A percentile compares a stretch with the other conserved stretches of the same genome.
Conservation (phyloP, 1,139 yeast genomes). For the Geotrichum macrosporum region DNA sequence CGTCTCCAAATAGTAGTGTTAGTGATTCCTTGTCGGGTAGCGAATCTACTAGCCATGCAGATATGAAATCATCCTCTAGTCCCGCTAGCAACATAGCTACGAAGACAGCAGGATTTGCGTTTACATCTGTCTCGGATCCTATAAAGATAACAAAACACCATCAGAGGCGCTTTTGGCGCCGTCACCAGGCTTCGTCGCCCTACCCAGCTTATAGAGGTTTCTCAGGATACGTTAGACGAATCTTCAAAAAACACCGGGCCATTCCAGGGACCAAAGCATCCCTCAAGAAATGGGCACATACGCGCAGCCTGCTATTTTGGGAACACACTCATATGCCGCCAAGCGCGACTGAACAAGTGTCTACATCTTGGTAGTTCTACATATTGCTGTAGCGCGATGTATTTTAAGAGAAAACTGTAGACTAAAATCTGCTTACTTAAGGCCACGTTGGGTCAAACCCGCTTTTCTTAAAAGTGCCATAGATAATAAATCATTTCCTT, state of each 20-base stretch:
- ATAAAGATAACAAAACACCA: conserved; percentile 1
- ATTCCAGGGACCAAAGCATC: background rate
- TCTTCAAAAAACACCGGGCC: conserved; percentile 6
- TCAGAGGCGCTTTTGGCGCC: conserved; percentile 10
- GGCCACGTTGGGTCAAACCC: conserved; percentile 1
- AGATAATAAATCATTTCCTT: no score
- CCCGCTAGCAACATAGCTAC: background rate
- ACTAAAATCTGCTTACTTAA: conserved; percentile 5
- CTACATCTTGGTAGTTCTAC: conserved; percentile 4
- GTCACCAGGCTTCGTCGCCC: background rate
- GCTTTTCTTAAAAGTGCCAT: no score
- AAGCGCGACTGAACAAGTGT: no score
- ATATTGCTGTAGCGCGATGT: no score
- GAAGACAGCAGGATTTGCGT: background rate
- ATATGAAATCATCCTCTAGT: background rate
- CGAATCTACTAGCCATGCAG: background rate
- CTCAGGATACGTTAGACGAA: conserved; percentile 9
- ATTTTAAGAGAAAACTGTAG: no score
- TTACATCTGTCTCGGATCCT: conserved; percentile 16
- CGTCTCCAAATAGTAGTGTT: no score
- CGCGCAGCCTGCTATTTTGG: conserved; percentile 10
- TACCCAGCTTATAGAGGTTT: conserved; percentile 9
- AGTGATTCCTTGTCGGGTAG: background rate
- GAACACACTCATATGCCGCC: conserved; percentile 2
- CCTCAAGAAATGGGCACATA: conserved; percentile 9